Evolutionary conservation across 768 basidiomycete genomes (phyloP).

Genomic region (Boletus edulis): DNA sequence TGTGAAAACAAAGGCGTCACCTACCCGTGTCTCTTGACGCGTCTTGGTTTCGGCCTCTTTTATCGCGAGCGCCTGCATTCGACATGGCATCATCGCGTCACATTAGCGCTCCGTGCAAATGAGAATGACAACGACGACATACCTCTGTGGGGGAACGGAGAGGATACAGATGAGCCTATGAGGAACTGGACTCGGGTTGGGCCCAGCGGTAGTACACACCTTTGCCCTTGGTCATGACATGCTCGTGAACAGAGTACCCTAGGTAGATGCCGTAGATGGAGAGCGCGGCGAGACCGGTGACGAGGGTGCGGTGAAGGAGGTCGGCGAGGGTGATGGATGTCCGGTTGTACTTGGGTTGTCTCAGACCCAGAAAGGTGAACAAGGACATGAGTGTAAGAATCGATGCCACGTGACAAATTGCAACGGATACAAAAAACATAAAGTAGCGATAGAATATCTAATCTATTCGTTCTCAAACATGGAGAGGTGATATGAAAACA

Average conservation of each 20-base stretch:
- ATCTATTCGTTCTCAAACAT: background rate
- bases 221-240: slow-evolving; percentile 31
- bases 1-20: background rate
- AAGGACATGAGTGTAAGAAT: slow-evolving; percentile 20
- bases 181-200: background rate
- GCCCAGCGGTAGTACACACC: slow-evolving; percentile 16
- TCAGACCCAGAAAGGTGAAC: slow-evolving; percentile 27
- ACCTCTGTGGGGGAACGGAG: slow-evolving; percentile 17
- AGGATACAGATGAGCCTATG: background rate
- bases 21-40: slow-evolving; percentile 17
- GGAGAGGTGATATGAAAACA: slow-evolving; percentile 6
- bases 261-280: slow-evolving; percentile 31
- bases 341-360: slow-evolving; percentile 22
- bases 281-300: slow-evolving; percentile 28
- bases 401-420: background rate
- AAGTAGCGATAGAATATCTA: slow-evolving; percentile 19
- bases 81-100: background rate
- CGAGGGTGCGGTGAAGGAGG: slow-evolving; percentile 30
- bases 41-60: slow-evolving; percentile 22
- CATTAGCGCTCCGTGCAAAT: background rate
- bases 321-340: slow-evolving; percentile 26
- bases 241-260: slow-evolving; percentile 31
- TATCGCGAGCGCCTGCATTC: slow-evolving; percentile 17
- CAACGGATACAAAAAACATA: background rate
- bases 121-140: background rate